A percentile compares a stretch with the other conserved stretches of the same genome.
These are phyloP conservation scores for Tolypocladium amazonense DNA, from an alignment of 2,329 filamentous ascomycete species.

Conservation along the genomic window DNA sequence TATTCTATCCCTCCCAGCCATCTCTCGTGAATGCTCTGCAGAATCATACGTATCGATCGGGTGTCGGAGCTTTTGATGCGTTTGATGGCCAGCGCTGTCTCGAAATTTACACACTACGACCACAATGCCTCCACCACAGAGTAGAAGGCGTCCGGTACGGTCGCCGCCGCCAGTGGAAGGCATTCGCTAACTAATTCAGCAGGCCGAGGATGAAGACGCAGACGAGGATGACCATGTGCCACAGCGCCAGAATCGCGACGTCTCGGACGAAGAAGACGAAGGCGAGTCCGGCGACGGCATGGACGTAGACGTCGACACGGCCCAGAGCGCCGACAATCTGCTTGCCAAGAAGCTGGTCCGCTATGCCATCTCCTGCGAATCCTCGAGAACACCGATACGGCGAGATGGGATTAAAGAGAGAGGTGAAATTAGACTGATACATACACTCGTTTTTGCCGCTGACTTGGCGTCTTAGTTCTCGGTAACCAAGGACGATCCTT, in stretches of 20 bases:
- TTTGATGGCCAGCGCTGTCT: neutral
- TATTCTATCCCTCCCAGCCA: neutral
- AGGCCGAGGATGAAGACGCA: conserved; percentile 18
- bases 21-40: neutral
- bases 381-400: conserved; percentile 47
- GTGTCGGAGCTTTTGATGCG: neutral
- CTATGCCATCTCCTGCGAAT: conserved; percentile 57
- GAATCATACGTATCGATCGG: neutral
- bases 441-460: neutral
- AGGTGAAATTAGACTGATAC: conserved; percentile 26
- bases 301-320: conserved; percentile 17
- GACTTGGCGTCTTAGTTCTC: conserved; percentile 45
- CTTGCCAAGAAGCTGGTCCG: conserved; percentile 58
- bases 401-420: conserved; percentile 54
- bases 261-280: conserved; percentile 19
- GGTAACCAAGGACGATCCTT: conserved; percentile 62
- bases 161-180: neutral
- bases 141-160: conserved; percentile 21
- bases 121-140: conserved; percentile 21
- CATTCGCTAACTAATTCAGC: neutral
- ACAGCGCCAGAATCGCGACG: conserved; percentile 18
- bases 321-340: conserved; percentile 34
- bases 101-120: neutral
- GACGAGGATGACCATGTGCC: conserved; percentile 21
- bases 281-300: conserved; percentile 28